These are phyloP conservation scores for Alternaria sp. DNA, from an alignment of 2,329 filamentous ascomycete species.

Conservation along the genomic window DNA sequence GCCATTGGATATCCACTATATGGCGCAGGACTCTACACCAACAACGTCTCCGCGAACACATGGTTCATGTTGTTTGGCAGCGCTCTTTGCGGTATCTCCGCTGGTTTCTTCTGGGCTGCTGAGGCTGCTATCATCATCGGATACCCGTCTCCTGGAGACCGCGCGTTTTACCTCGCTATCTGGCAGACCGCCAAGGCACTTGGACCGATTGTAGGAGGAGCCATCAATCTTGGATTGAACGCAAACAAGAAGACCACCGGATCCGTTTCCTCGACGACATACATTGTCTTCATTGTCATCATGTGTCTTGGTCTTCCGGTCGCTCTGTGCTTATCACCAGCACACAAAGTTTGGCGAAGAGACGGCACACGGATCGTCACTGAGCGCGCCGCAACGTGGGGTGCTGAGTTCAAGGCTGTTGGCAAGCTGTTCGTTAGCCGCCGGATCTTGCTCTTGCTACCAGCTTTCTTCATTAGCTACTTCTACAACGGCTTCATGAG, in stretches of 20 bases:
- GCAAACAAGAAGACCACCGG: slow-evolving; percentile 48
- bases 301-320: slow-evolving; percentile 57
- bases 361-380: slow-evolving; percentile 51
- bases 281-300: slow-evolving; percentile 58
- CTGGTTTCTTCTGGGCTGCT: slow-evolving; percentile 55
- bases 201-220: slow-evolving; percentile 58
- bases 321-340: slow-evolving; percentile 55
- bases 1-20: slow-evolving; percentile 55
- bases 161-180: slow-evolving; percentile 48
- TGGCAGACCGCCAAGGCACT: slow-evolving; percentile 48
- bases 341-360: slow-evolving; percentile 55
- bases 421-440: slow-evolving; percentile 42
- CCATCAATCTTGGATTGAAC: slow-evolving; percentile 61
- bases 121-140: slow-evolving; percentile 54
- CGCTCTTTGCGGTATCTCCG: slow-evolving; percentile 50
- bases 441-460: slow-evolving; percentile 43
- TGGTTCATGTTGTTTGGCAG: slow-evolving; percentile 53
- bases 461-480: slow-evolving; percentile 51
- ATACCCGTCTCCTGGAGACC: slow-evolving; percentile 50
- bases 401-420: slow-evolving; percentile 41
- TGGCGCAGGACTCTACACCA: slow-evolving; percentile 52
- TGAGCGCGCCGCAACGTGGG: slow-evolving; percentile 33
- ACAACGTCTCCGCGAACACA: slow-evolving; percentile 49
- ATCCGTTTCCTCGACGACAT: slow-evolving; percentile 52
- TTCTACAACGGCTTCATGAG: slow-evolving; percentile 50